Percentiles rank a stretch among this genome's conserved stretches.
phyloP scores from a whole-genome alignment of 1,284 basidiomycete genomes.

The Cystobasidium sp. region DNA sequence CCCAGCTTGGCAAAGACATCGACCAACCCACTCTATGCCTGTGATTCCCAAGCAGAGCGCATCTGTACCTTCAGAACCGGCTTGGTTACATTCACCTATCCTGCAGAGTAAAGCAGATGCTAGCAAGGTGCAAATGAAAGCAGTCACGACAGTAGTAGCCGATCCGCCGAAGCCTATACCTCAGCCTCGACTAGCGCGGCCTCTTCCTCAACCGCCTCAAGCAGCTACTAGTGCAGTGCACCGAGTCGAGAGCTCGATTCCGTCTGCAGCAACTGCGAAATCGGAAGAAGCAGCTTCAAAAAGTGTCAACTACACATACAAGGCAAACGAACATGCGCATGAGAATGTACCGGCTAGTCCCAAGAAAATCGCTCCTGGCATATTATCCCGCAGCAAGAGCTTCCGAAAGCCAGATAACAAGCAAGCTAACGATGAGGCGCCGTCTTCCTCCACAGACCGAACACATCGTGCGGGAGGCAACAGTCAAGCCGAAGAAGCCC shows the following conservation, averaged over 20 bases:
- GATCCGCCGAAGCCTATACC: neutral
- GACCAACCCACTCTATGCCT: constrained; percentile 12
- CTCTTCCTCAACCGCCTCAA: neutral
- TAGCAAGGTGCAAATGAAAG: neutral
- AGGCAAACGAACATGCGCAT: neutral
- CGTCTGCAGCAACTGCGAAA: neutral
- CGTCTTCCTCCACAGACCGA: neutral
- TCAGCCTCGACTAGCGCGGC: neutral
- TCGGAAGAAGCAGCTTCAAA: neutral
- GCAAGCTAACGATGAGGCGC: neutral
- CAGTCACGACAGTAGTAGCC: neutral
- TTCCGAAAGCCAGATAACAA: neutral
- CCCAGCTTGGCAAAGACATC: constrained; percentile 8
- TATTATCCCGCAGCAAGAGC: constrained; percentile 7
- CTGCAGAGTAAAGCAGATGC: neutral
- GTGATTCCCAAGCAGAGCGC: constrained; percentile 3
- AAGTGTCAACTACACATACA: neutral
- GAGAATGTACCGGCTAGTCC: neutral
- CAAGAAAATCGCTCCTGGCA: constrained; percentile 7
- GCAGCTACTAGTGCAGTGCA: neutral
- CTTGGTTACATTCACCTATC: constrained; percentile 12
- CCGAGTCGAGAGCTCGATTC: neutral
- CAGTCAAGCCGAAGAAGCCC: neutral
- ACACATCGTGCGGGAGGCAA: neutral
- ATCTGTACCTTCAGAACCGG: neutral